Conservation (phyloP, 2,329 filamentous ascomycete species). For the Epichloe glyceriae region DNA sequence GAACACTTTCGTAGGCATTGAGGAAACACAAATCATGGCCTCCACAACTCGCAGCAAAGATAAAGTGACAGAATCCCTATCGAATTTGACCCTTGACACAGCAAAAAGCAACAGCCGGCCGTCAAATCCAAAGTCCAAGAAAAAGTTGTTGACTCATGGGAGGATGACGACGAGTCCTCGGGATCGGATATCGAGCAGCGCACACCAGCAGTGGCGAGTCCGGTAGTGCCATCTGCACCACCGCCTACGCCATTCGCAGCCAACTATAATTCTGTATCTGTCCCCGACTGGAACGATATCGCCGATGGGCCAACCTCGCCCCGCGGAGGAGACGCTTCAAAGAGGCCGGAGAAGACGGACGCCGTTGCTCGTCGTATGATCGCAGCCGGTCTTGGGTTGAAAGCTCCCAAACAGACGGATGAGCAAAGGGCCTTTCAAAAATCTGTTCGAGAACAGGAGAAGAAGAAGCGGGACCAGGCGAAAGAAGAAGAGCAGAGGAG, state of each 20-base stretch:
- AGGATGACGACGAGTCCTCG: constrained; percentile 44
- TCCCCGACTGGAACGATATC: constrained; percentile 3
- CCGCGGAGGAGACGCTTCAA: constrained; percentile 11
- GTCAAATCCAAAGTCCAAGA: constrained; percentile 14
- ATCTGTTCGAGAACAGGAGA: constrained; percentile 72
- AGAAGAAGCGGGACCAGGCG: constrained; percentile 60
- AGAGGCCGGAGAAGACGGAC: constrained; percentile 79
- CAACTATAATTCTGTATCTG: not conserved
- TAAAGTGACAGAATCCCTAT: constrained; percentile 18
- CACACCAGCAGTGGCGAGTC: constrained; percentile 29
- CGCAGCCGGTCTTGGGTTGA: constrained; percentile 72
- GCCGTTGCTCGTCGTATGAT: constrained; percentile 85
- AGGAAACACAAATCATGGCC: constrained; percentile 9
- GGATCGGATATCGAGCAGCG: constrained; percentile 17
- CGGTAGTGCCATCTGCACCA: constrained; percentile 33
- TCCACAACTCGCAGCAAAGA: constrained; percentile 11
- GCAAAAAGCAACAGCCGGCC: constrained; percentile 5
- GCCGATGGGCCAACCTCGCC: not conserved
- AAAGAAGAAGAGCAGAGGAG: constrained; percentile 48
- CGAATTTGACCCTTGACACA: constrained; percentile 19
- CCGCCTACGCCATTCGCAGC: constrained; percentile 56
- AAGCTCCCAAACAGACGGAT: constrained; percentile 68
- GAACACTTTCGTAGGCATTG: too few relatives aligned
- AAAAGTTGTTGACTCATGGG: constrained; percentile 32
- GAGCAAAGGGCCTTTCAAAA: constrained; percentile 81